Evolutionary conservation across 805 yeast genomes (phyloP), one percentile per base, ranked within the genome.

Genomic region (Ogataea paraovalis): DNA sequence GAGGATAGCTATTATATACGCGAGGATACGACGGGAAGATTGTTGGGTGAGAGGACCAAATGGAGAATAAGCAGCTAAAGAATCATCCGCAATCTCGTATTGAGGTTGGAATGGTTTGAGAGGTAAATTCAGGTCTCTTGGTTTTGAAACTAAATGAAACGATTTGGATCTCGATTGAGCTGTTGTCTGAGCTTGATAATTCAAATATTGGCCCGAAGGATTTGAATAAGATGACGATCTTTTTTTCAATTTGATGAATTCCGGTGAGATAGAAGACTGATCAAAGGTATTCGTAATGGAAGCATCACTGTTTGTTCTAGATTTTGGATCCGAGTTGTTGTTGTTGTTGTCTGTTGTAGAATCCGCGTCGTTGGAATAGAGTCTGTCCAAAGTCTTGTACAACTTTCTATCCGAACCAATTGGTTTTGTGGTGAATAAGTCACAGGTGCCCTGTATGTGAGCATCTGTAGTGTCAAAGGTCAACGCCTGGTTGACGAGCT

Each of bases 361-460:
- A 6, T n/a, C 38, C 13, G 41, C 28, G 18, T 44, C 43, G 14
- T 43, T 23, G 38, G 56, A 57, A 46, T 62, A 64, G 25, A 64
- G 92, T 55, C 84, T 81, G 62, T 90, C 97, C 39, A 94, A 82
- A 0, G 91, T 82, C 65, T 89, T 88, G 72, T 87, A 89, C 25
- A 92, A 76, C 66, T 91, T 91, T 56, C 90, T 78, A 66, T 94
- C 99, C 1, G 92, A 77, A 1, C 94, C 88, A 21, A 91, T 88
- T 1, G 97, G 90, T 60, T 92, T 94, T 2, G 99, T 94, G 1
- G 98, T 87, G 61, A 89, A 94, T 42, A 94, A 75, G 62, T 94
- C 99, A 63, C 96, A 84, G 22, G 96, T 90, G 12, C 97, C 98
- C 47, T 79, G 78, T 36, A 94, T 81, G 56, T 77, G 83, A 59